Conservation (phyloP, 2,329 filamentous ascomycete genomes). For the Botrytis fragariae region DNA sequence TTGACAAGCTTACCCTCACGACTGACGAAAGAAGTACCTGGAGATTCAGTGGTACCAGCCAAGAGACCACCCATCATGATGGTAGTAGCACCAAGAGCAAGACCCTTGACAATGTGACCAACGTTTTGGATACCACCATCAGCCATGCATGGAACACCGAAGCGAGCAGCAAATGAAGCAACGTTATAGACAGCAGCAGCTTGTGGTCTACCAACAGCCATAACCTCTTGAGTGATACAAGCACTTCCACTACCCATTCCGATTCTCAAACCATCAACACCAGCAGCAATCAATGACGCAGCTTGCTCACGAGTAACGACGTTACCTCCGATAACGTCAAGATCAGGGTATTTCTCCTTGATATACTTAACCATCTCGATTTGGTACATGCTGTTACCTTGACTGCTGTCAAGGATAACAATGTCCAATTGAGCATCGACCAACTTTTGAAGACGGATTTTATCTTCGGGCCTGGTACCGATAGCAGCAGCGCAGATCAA, state of each 20-base stretch:
- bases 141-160: slow-evolving; percentile 96
- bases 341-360: slow-evolving; percentile 78
- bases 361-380: slow-evolving; percentile 97
- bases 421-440: slow-evolving; percentile 95
- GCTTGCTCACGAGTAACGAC: slow-evolving; percentile 98
- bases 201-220: slow-evolving; percentile 96
- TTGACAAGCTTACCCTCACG: slow-evolving; percentile 97
- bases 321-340: slow-evolving; percentile 97
- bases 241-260: slow-evolving; percentile 98
- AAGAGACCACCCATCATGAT: slow-evolving; percentile 99
- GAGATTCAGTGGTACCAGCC: slow-evolving; percentile 95
- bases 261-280: slow-evolving; percentile 93
- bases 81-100: slow-evolving; percentile 88
- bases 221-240: slow-evolving; percentile 99
- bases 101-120: slow-evolving; percentile 97
- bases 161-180: slow-evolving; percentile 81
- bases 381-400: slow-evolving; percentile 98
- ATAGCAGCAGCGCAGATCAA: slow-evolving; percentile 93
- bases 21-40: slow-evolving; percentile 93
- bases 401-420: slow-evolving; percentile 91
- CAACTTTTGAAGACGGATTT: slow-evolving; percentile 77
- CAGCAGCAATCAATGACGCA: slow-evolving; percentile 84
- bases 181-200: slow-evolving; percentile 91
- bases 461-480: slow-evolving; percentile 92
- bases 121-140: slow-evolving; percentile 98